Evolutionary conservation across 345 rosid species (phyloP), one percentile per base, ranked within the genome.

Genomic region (Populus tremula): DNA sequence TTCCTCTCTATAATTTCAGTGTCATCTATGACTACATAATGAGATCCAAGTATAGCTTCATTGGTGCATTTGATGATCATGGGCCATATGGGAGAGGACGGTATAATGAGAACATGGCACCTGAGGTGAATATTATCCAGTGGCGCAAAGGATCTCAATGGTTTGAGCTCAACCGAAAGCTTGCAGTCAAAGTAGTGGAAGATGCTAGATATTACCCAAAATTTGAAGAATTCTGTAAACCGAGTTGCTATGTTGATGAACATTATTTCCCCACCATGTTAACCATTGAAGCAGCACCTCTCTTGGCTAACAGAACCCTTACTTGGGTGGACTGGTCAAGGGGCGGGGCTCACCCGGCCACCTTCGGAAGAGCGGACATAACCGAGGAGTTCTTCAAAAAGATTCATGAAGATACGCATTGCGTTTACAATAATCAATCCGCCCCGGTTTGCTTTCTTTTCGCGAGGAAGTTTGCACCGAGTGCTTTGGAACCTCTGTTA

Each of bases 281-380:
- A 69, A 88, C 91, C n/a, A 88, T 96, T n/a, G 79, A 85, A 84
- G 88, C 90, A 36, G 75, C 94, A 29, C n/a, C 68, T 13, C 86
- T 70, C 31, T 38, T 96, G 56, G 99, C 98, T 10, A 96, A 96
- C 73, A 82, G 98, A 81, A 93, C 95, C 88, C 13, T 91, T 70
- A 94, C 99, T 0, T 94, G 95, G 97, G 97, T 90, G 36, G 99
- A 96, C 82, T 96, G 98, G 99, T 96, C 99, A 0, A 85, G 99
- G 67, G 99, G 99, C 0, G 98, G 98, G 0, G 78, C 97, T 70
- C 99, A 94, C 84, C 99, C 98, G 0, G 98, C 97, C 43, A 94
- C 98, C 5, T 96, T 96, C 39, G 97, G 97, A 77, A 50, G 87
- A 76, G 79, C 85, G 0, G 98, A 94, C 75, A 81, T 96, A 61